Percentiles rank a stretch among this genome's conserved stretches.
Evolutionary conservation across 2,329 filamentous ascomycete species (phyloP).

Genomic region (Calycina marina): DNA sequence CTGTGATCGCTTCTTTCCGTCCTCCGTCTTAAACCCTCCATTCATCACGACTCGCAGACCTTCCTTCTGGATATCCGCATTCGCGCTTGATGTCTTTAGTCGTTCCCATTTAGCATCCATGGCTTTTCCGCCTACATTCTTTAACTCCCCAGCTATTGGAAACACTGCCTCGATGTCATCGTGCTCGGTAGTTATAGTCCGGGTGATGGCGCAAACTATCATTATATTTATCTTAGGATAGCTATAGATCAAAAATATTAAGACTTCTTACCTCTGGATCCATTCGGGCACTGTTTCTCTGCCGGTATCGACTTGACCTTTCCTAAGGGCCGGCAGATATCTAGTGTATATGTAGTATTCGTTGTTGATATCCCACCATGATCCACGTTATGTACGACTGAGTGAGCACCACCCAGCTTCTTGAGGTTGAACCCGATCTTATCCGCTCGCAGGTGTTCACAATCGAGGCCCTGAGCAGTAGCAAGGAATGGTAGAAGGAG

Average conservation of each 20-base stretch:
- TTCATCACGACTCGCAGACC: constrained; percentile 57
- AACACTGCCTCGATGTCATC: constrained; percentile 42
- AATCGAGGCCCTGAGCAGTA: constrained; percentile 37
- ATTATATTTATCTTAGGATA: background rate
- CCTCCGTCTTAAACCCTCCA: constrained; percentile 41
- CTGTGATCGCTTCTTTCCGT: constrained; percentile 42
- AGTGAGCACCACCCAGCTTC: constrained; percentile 50
- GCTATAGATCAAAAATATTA: background rate
- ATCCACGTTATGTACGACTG: constrained; percentile 43
- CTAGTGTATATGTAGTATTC: constrained; percentile 72
- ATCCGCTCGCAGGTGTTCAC: constrained; percentile 45
- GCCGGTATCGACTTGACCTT: constrained; percentile 40
- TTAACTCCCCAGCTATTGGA: constrained; percentile 61
- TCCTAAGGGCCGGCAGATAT: constrained; percentile 57
- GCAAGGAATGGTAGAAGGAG: constrained; percentile 17
- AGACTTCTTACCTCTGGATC: constrained; percentile 44
- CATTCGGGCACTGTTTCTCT: constrained; percentile 49
- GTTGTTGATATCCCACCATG: constrained; percentile 33
- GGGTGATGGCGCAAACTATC: constrained; percentile 62
- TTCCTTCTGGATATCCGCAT: constrained; percentile 51
- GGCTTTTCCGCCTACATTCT: constrained; percentile 37
- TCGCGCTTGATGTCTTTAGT: constrained; percentile 48
- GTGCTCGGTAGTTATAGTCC: constrained; percentile 33
- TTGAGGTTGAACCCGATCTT: constrained; percentile 48
- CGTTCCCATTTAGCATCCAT: constrained; percentile 53